Evolutionary conservation across 2,329 filamentous ascomycete species (phyloP), one percentile per base, ranked within the genome.

Genomic region (Mollisiaceae sp.): DNA sequence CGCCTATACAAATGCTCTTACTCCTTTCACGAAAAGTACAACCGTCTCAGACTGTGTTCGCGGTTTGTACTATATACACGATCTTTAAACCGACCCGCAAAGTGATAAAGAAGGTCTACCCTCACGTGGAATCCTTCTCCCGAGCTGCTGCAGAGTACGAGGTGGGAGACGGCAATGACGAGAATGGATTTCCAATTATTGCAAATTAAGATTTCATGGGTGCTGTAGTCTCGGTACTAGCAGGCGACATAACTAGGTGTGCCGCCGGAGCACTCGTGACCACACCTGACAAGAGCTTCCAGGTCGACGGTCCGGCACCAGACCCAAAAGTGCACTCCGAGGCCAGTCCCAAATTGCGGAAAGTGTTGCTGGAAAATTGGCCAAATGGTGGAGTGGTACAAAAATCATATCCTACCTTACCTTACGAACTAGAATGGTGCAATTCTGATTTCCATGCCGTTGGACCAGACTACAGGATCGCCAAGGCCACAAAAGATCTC

Each of bases 121-220:
- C 50, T 32, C 32, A 27, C 22, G 14, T 18, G 11, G 9, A 27
- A 35, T 24, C 24, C 22, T 1, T 15, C 50, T 15, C 8, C 27
- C 22, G 4, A 24, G 11, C 11, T 35, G 27, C 50, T 35, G 50
- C 50, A 14, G 22, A 27, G 3, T 54, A 35, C 14, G 24, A 8
- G 2, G 24, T 1, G 2, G 24, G 15, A 27, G 47, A 52, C 15
- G 47, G 47, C 22, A 18, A 4, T 54, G 24, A 12, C 22, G n/a
- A 27, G 50, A 54, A 18, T 54, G 50, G 50, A 18, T 32, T 6
- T 6, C 22, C 22, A 12, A 54, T 54, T 3, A 18, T 54, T 8
- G 24, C 24, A 18, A 54, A 35, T 14, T 4, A 32, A 54, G 50
- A 54, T 35, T 54, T 54, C 24, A 54, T 54, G 50, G 50, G 50